Evolutionary conservation across 1,139 yeast species (phyloP).

Genomic region (Protomyces inundatus): DNA sequence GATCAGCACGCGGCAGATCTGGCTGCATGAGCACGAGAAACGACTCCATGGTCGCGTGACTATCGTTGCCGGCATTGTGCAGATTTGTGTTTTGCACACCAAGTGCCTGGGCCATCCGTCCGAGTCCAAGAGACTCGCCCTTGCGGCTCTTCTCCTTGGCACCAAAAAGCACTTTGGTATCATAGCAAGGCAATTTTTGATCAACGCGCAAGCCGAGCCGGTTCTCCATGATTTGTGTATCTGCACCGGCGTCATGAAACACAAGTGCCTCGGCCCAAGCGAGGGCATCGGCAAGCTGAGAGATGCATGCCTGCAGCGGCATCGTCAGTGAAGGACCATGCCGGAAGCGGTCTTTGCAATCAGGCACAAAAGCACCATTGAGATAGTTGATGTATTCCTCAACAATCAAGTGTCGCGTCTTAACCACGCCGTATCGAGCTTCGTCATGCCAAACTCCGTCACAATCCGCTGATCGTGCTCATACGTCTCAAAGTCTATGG

Average conservation of each 20-base stretch:
- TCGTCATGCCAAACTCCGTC: conserved; percentile 18
- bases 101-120: conserved; percentile 1
- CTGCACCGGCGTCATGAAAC: conserved; percentile 13
- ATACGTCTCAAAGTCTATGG: conserved; percentile 5
- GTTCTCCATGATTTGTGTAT: neutral
- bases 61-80: conserved; percentile 22
- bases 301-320: neutral
- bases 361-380: conserved; percentile 8
- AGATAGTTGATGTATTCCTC: neutral
- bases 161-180: conserved; percentile 6
- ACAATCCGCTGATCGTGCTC: conserved; percentile 6
- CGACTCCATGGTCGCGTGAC: conserved; percentile 6
- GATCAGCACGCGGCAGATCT: neutral
- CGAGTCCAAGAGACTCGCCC: neutral
- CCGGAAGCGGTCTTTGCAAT: neutral
- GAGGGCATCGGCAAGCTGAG: neutral
- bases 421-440: neutral
- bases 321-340: neutral
- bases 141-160: neutral
- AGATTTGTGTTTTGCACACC: neutral
- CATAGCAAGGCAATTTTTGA: neutral
- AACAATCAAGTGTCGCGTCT: neutral
- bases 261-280: neutral
- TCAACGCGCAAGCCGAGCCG: neutral
- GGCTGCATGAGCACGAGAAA: neutral